Evolutionary conservation across 306 rosid genomes (phyloP).

Genomic region (Lathyrus sativus): DNA sequence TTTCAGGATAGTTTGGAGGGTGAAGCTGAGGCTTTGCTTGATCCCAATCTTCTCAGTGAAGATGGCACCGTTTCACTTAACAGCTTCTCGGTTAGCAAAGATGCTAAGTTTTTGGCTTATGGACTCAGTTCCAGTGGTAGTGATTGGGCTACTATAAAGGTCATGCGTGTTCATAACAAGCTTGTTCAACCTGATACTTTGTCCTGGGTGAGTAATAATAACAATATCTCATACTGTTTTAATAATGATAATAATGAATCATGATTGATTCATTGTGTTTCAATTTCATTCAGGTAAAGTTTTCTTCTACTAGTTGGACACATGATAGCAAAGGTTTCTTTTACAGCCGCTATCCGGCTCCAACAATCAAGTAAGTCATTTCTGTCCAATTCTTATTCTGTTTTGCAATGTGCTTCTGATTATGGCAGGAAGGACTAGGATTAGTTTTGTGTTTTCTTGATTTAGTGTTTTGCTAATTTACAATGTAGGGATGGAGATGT

Average conservation of each 20-base stretch:
- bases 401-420: too few relatives aligned
- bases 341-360: constrained; percentile 84
- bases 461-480: constrained; percentile 30
- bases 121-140: constrained; percentile 91
- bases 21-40: constrained; percentile 68
- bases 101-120: constrained; percentile 75
- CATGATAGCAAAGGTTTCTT: constrained; percentile 88
- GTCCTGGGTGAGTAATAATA: constrained; percentile 68
- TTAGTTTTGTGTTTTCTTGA: constrained; percentile 2
- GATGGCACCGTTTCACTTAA: constrained; percentile 80
- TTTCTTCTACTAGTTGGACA: constrained; percentile 84
- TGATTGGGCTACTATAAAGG: constrained; percentile 82
- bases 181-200: constrained; percentile 54
- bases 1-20: constrained; percentile 67
- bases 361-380: constrained; percentile 62
- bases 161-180: constrained; percentile 64
- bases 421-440: not conserved
- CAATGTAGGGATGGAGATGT: constrained; percentile 61
- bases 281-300: constrained; percentile 64
- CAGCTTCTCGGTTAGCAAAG: constrained; percentile 57
- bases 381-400: not conserved
- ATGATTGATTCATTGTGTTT: not conserved
- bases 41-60: constrained; percentile 76
- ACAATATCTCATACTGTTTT: not conserved
- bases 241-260: not conserved